phyloP scores from a whole-genome alignment of 805 yeast genomes.

The Kodamaea fukazawae region DNA sequence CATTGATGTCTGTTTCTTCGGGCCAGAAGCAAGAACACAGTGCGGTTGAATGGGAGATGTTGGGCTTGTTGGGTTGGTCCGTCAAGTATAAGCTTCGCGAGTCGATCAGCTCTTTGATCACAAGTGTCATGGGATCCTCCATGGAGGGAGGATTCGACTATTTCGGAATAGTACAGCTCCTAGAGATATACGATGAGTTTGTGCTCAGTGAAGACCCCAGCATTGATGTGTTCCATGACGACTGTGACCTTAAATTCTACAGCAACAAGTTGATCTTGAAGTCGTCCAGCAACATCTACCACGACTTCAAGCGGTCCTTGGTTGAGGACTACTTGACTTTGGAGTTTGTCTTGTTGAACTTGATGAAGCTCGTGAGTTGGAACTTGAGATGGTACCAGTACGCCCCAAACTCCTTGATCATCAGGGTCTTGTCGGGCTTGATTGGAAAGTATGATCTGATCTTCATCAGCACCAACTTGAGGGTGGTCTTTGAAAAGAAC shows the following conservation, averaged over 20 bases:
- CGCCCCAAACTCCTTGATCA: conserved; percentile 43
- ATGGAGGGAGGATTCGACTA: conserved; percentile 59
- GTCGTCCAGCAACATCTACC: conserved; percentile 18
- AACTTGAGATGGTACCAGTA: conserved; percentile 63
- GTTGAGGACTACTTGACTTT: conserved; percentile 29
- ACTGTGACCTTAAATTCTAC: conserved; percentile 24
- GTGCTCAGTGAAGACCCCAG: conserved; percentile 37
- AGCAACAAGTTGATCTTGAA: conserved; percentile 34
- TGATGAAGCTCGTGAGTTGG: conserved; percentile 55
- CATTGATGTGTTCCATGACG: conserved; percentile 29
- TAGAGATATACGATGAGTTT: conserved; percentile 47
- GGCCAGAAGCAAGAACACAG: conserved; percentile 42
- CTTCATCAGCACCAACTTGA: conserved; percentile 37
- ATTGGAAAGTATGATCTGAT: conserved; percentile 42
- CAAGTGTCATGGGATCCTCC: conserved; percentile 50
- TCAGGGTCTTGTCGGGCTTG: conserved; percentile 42
- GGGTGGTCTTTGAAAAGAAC: conserved; percentile 35
- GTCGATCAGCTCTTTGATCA: conserved; percentile 35
- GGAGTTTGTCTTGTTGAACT: conserved; percentile 32
- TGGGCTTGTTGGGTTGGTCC: conserved; percentile 55
- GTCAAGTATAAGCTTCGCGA: conserved; percentile 39
- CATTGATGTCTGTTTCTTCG: conserved; percentile 24
- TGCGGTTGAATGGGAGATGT: conserved; percentile 72
- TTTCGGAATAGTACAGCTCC: conserved; percentile 50
- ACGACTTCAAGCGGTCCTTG: conserved; percentile 23